Evolutionary conservation across 139 green algal genomes (phyloP), one percentile per base, ranked within the genome.

Genomic region (Chlamydomonas sp.): DNA sequence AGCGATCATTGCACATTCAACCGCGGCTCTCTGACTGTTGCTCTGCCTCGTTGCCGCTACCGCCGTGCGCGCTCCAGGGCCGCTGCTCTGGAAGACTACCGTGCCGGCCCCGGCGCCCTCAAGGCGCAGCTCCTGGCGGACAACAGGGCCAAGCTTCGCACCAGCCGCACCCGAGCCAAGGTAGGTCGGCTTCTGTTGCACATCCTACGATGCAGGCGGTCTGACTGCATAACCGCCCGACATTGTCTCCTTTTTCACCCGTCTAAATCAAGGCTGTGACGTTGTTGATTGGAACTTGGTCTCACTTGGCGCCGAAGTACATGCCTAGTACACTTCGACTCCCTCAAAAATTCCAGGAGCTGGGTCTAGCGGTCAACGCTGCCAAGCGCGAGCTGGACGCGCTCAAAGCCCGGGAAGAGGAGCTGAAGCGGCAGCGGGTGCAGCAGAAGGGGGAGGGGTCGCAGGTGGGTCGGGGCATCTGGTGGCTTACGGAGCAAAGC

Each of bases 371-470:
- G 6, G 85, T 94, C 57, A 93, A 94, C 72, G 72, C 73, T 20
- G 72, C 80, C 72, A 94, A 94, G 88, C 83, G 78, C 9, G 90
- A 93, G 73, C 77, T 95, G 64, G 93, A 94, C 73, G 67, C 31
- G 49, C 71, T 91, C 2, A 92, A 91, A 72, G 60, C 31, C 1
- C 58, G 59, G 62, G 87, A 85, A 14, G 89, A 93, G 31, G 66
- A 84, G 66, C 67, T 92, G 67, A 89, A 90, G 85, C 85, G 77
- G 89, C 82, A 62, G 78, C 77, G 60, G 62, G 66, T 86, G 71
- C 71, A 79, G 71, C 82, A 86, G 73, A 73, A 59, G 49, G 77
- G 64, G 9, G 89, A 93, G 10, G 89, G 72, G 2, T 82, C 85
- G 20, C 79, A 91, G 90, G 92, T 95, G 77, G 3, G 85, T n/a